These are phyloP conservation scores for Trametes punicea DNA, from an alignment of 768 basidiomycete species.

Conservation along the genomic window DNA sequence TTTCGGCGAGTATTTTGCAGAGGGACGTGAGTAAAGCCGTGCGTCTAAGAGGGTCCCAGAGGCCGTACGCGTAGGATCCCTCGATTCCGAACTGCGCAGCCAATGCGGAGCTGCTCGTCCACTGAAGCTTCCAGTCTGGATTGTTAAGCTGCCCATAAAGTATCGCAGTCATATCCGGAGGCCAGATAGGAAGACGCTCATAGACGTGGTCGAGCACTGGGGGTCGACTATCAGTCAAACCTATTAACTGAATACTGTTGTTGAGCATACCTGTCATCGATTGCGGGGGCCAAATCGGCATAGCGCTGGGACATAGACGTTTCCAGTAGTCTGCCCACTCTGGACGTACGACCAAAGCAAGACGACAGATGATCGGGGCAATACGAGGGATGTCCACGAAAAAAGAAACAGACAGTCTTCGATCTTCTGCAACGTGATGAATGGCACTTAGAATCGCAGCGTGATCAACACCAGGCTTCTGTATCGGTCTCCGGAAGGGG, in stretches of 20 bases:
- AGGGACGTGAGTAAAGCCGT: conserved; percentile 50
- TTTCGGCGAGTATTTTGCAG: conserved; percentile 60
- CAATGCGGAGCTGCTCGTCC: conserved; percentile 37
- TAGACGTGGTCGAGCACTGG: conserved; percentile 45
- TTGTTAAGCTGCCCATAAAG: conserved; percentile 55
- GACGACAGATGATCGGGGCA: conserved; percentile 58
- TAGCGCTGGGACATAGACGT: conserved; percentile 64
- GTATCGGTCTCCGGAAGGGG: background rate
- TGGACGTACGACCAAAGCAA: conserved; percentile 62
- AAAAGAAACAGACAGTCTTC: conserved; percentile 54
- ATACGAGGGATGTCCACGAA: conserved; percentile 56
- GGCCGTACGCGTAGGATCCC: conserved; percentile 60
- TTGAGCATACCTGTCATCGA: conserved; percentile 37
- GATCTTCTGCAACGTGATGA: conserved; percentile 74
- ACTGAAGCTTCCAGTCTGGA: conserved; percentile 63
- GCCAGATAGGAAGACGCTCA: conserved; percentile 72
- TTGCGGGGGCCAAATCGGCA: conserved; percentile 57
- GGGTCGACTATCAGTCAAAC: background rate
- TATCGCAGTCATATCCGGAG: conserved; percentile 71
- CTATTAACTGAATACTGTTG: background rate
- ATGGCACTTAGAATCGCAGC: conserved; percentile 67
- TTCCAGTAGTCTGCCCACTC: conserved; percentile 97
- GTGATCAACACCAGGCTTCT: conserved; percentile 42
- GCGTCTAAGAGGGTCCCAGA: conserved; percentile 50
- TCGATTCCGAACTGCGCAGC: conserved; percentile 47